Evolutionary conservation across 192 early-diverging fungal genomes (phyloP).

Genomic region (Phlyctochytrium arcticum): DNA sequence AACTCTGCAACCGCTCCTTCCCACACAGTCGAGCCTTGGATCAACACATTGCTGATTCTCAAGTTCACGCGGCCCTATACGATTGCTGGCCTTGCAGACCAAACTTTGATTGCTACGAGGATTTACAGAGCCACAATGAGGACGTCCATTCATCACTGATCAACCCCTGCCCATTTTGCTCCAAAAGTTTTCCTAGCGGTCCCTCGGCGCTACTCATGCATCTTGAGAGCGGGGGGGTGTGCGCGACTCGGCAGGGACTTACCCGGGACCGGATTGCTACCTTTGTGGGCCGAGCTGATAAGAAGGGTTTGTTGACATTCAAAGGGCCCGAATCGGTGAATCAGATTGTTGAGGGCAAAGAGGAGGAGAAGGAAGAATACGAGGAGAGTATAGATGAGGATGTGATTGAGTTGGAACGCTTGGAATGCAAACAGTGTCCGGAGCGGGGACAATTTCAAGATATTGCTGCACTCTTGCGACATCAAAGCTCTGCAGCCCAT

Average conservation of each 20-base stretch:
- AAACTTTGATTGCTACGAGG: no score
- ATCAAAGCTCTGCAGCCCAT: not conserved
- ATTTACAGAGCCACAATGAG: no score
- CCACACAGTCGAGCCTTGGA: no score
- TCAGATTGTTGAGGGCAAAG: not conserved
- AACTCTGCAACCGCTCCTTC: no score
- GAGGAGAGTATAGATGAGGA: not conserved
- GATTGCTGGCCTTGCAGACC: no score
- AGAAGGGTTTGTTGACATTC: not conserved
- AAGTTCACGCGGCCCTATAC: no score
- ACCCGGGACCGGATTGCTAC: not conserved
- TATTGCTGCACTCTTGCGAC: not conserved
- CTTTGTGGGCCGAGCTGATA: not conserved
- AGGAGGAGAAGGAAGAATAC: not conserved
- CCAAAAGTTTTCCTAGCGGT: slow-evolving; percentile 2
- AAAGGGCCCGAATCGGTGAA: not conserved
- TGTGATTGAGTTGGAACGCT: not conserved
- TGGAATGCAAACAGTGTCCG: not conserved
- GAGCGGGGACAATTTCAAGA: not conserved
- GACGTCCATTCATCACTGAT: no score
- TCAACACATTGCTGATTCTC: no score
- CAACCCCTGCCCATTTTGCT: no score
- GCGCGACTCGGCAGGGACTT: not conserved
- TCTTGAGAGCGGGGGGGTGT: not conserved
- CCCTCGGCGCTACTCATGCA: slow-evolving; percentile 3